These are phyloP conservation scores for Jackrogersella multiformis DNA, from an alignment of 495 filamentous ascomycete species.

Conservation along the genomic window DNA sequence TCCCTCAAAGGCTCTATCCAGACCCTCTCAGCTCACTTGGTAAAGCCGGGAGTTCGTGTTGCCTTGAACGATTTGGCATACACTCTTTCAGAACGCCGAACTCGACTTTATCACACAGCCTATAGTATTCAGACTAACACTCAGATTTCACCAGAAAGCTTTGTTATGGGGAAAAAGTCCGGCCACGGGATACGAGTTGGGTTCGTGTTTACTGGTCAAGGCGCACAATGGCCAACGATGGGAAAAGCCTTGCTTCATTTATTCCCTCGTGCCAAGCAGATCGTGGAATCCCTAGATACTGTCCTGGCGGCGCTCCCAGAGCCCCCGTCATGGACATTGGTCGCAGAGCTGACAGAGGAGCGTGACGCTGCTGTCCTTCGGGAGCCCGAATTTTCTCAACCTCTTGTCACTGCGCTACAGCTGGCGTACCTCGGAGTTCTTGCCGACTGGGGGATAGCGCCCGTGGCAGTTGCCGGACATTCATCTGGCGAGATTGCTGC, in stretches of 20 bases:
- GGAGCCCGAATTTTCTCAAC: slow-evolving; percentile 48
- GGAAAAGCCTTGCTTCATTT: slow-evolving; percentile 40
- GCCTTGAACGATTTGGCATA: slow-evolving; percentile 35
- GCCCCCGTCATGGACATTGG: slow-evolving; percentile 21
- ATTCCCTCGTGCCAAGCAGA: neutral
- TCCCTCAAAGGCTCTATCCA: neutral
- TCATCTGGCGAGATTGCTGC: slow-evolving; percentile 56
- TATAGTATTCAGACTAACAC: slow-evolving; percentile 11
- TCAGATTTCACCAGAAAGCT: neutral
- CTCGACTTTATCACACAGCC: slow-evolving; percentile 32
- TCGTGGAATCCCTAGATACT: slow-evolving; percentile 6
- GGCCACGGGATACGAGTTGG: neutral
- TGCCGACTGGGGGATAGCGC: slow-evolving; percentile 56
- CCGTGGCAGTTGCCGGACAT: slow-evolving; percentile 49
- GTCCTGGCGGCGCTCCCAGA: slow-evolving; percentile 3
- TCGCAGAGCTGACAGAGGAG: slow-evolving; percentile 36
- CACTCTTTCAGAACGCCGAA: slow-evolving; percentile 40
- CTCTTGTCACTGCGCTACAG: slow-evolving; percentile 56
- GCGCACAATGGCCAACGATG: slow-evolving; percentile 57
- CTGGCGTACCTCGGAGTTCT: slow-evolving; percentile 57
- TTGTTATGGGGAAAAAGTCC: neutral
- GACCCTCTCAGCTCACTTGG: neutral
- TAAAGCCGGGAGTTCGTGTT: slow-evolving; percentile 9
- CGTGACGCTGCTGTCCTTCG: slow-evolving; percentile 34
- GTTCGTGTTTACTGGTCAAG: slow-evolving; percentile 39